Evolutionary conservation across 495 filamentous ascomycete species (phyloP), one percentile per base, ranked within the genome.

Genomic region (Tricharina praecox): DNA sequence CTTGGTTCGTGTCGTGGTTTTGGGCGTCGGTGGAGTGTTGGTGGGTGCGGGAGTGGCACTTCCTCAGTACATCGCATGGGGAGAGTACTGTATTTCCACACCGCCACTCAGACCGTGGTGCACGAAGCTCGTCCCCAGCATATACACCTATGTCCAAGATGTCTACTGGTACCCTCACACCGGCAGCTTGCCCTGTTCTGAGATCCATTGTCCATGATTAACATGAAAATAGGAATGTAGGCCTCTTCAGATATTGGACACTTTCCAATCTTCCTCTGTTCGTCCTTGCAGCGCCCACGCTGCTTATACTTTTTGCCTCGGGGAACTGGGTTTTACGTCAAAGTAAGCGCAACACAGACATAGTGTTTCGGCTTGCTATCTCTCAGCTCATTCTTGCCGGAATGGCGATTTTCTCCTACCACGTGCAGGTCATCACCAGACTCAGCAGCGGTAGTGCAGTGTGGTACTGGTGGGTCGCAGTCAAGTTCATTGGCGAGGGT

Each of bases 381-480:
- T 71, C 75, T 1, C 86, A 96, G 62, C 62, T 85, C 1, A 30
- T 87, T 2, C 65, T 97, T 24, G 77, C 80, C 0, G 50, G 73
- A 9, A 62, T 87, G 53, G 82, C 84, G 5, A 54, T 87, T 21
- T 81, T 78, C 7, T 81, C 63, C 39, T 92, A 88, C 53, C 90
- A 97, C 53, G 81, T 93, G 10, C 90, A 97, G 63, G 92, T 96
- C 48, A 79, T 96, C 51, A 90, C 79, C 30, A 72, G 90, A 24
- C 76, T 97, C 13, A 79, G 83, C 2, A 93, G 87, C 0, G 85
- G 80, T 0, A 95, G 85, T 63, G 81, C 85, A 23, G 56, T 95
- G 21, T 93, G 85, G 84, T 86, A 93, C 59, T 81, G 81, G 75
- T 90, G 78, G 68, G 37, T 87, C 32, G 77, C 69, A 21, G 71